phyloP scores from a whole-genome alignment of 805 yeast species.

The Candida chilensis region DNA sequence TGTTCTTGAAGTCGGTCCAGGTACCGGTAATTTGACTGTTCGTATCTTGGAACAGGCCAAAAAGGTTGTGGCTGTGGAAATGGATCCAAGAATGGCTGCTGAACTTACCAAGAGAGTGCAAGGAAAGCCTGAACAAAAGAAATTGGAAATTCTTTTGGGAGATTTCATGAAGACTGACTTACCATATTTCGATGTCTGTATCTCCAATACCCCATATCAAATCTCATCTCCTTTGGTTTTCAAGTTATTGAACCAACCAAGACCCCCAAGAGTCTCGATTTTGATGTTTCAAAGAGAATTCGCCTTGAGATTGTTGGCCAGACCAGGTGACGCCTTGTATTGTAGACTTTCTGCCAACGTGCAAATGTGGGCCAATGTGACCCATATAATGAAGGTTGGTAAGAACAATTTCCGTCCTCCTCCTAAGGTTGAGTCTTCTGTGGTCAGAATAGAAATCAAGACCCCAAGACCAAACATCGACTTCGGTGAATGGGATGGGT shows the following conservation, averaged over 20 bases:
- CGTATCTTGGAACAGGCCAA: slow-evolving; percentile 86
- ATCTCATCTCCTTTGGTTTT: slow-evolving; percentile 95
- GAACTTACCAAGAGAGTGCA: slow-evolving; percentile 95
- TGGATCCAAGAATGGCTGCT: slow-evolving; percentile 99
- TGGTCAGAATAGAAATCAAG: slow-evolving; percentile 88
- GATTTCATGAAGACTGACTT: slow-evolving; percentile 94
- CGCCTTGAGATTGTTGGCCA: slow-evolving; percentile 85
- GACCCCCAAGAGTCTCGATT: slow-evolving; percentile 90
- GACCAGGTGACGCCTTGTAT: slow-evolving; percentile 93
- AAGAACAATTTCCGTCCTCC: slow-evolving; percentile 96
- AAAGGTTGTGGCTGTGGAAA: slow-evolving; percentile 93
- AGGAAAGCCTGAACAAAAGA: slow-evolving; percentile 90
- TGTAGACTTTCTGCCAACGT: slow-evolving; percentile 94
- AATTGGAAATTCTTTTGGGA: slow-evolving; percentile 84
- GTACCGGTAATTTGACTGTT: slow-evolving; percentile 96
- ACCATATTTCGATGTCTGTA: slow-evolving; percentile 93
- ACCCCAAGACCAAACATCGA: slow-evolving; percentile 91
- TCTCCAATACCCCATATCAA: slow-evolving; percentile 96
- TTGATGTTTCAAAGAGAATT: slow-evolving; percentile 98
- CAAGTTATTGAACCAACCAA: slow-evolving; percentile 81
- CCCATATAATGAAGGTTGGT: slow-evolving; percentile 98
- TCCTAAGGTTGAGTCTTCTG: slow-evolving; percentile 96
- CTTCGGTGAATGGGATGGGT: slow-evolving; percentile 95
- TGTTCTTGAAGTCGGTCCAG: slow-evolving; percentile 96
- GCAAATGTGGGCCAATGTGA: slow-evolving; percentile 99